Percentiles rank a stretch among this genome's conserved stretches.
phyloP scores from a whole-genome alignment of 768 basidiomycete genomes.

The Termitomyces eurrhizus region DNA sequence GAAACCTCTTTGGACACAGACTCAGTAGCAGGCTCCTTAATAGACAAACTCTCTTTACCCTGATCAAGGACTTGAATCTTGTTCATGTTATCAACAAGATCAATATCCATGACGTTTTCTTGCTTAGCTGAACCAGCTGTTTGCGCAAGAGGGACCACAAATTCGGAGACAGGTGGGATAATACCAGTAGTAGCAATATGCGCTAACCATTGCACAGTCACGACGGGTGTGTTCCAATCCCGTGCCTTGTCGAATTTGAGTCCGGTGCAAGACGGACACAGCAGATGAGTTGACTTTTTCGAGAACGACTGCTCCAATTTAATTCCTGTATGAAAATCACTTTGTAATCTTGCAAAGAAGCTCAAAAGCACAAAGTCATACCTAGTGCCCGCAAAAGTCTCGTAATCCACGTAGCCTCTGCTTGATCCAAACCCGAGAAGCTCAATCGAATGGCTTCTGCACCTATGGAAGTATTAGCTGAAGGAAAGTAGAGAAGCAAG shows the following conservation, averaged over 20 bases:
- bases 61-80: constrained; percentile 17
- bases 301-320: constrained; percentile 56
- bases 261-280: constrained; percentile 70
- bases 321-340: constrained; percentile 38
- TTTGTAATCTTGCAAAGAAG: background rate
- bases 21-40: constrained; percentile 14
- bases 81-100: constrained; percentile 10
- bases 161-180: constrained; percentile 34
- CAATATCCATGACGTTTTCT: constrained; percentile 10
- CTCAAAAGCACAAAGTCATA: constrained; percentile 23
- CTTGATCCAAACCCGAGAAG: constrained; percentile 72
- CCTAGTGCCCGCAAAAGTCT: constrained; percentile 68
- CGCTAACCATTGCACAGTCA: constrained; percentile 68
- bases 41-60: constrained; percentile 28
- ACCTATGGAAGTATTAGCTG: constrained; percentile 30
- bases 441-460: constrained; percentile 57
- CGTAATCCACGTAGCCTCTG: constrained; percentile 61
- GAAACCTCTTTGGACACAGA: background rate
- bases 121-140: background rate
- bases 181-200: constrained; percentile 50
- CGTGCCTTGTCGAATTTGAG: constrained; percentile 74
- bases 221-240: constrained; percentile 77
- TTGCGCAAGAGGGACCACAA: constrained; percentile 23
- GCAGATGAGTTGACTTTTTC: constrained; percentile 69
- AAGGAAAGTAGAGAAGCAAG: background rate